These are phyloP conservation scores for Mycena olivaceomarginata DNA, from an alignment of 768 basidiomycete species.

Conservation along the genomic window DNA sequence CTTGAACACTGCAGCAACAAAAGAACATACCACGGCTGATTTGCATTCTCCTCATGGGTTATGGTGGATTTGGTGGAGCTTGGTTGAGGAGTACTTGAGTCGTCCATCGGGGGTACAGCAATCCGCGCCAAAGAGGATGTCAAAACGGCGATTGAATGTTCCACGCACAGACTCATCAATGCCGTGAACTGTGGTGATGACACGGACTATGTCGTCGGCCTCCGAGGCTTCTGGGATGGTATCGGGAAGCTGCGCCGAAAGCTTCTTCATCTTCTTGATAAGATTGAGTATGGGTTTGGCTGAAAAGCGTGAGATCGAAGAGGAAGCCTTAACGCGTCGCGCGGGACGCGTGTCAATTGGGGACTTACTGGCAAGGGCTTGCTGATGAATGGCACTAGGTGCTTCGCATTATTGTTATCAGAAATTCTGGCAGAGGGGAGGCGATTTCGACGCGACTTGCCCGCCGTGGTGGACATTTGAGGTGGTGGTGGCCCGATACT, in stretches of 20 bases:
- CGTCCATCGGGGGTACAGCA: too few relatives aligned
- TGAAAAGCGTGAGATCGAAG: not conserved
- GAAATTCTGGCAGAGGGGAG: too few relatives aligned
- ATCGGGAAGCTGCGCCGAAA: not conserved
- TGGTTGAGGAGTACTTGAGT: too few relatives aligned
- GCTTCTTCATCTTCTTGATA: not conserved
- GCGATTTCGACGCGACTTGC: too few relatives aligned
- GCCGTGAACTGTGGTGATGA: not conserved
- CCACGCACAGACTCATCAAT: not conserved
- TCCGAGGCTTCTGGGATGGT: not conserved
- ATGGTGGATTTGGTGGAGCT: too few relatives aligned
- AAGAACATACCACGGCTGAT: too few relatives aligned
- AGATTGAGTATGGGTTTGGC: slow-evolving; percentile 1
- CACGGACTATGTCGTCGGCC: not conserved
- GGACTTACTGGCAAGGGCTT: not conserved
- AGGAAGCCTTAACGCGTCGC: not conserved
- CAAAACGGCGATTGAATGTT: too few relatives aligned
- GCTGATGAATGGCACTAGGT: not conserved
- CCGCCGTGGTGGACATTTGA: too few relatives aligned
- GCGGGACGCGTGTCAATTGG: not conserved
- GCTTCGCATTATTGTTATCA: not conserved
- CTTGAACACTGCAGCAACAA: too few relatives aligned
- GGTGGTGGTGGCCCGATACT: too few relatives aligned
- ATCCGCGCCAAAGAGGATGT: too few relatives aligned
- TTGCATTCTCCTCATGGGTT: too few relatives aligned